Evolutionary conservation across 306 rosid genomes (phyloP).

Genomic region (Prunus davidiana): DNA sequence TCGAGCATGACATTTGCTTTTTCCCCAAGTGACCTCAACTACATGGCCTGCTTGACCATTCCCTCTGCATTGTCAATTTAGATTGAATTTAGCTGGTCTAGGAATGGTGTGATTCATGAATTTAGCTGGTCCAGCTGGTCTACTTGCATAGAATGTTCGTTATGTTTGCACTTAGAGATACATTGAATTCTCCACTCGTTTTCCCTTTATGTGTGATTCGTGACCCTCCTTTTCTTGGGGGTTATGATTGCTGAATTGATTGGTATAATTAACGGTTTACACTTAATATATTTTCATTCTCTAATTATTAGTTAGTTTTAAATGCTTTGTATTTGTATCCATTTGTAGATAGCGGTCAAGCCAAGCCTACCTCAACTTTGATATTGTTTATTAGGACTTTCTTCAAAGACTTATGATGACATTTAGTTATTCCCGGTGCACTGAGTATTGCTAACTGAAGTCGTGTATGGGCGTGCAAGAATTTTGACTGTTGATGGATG

Average conservation of each 20-base stretch:
- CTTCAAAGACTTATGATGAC: not conserved
- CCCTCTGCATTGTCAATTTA: not conserved
- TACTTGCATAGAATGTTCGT: not conserved
- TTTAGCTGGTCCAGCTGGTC: not conserved
- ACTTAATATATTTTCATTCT: not conserved
- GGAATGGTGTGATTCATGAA: not conserved
- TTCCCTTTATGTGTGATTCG: not conserved
- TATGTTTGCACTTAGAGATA: slow-evolving; percentile 3
- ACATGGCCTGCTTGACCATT: not conserved
- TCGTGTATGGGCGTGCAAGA: too few relatives aligned
- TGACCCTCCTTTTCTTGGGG: not conserved
- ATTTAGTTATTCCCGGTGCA: too few relatives aligned
- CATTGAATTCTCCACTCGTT: not conserved
- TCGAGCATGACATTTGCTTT: not conserved
- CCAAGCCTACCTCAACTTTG: slow-evolving; percentile 24
- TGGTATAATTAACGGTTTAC: not conserved
- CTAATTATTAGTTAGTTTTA: not conserved
- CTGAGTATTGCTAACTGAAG: too few relatives aligned
- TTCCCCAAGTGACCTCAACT: not conserved
- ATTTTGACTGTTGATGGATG: too few relatives aligned
- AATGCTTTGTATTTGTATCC: not conserved
- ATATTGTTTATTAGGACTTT: not conserved
- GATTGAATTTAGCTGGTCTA: not conserved
- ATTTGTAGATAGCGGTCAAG: slow-evolving; percentile 15
- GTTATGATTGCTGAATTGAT: not conserved